Conservation (phyloP, 768 basidiomycete species). For the Neoboletus magnificus region DNA sequence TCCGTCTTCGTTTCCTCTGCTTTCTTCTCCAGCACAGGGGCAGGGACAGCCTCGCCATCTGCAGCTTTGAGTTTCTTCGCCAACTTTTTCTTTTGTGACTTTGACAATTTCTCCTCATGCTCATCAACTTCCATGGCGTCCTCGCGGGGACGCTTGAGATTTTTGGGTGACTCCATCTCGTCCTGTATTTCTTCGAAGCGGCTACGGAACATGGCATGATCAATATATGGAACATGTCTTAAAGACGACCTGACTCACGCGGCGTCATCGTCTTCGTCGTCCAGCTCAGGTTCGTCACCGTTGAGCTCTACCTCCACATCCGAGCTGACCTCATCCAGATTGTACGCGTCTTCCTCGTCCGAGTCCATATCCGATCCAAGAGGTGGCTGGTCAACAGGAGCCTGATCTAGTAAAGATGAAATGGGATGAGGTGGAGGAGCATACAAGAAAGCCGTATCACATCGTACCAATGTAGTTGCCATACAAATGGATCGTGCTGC, state of each 20-base stretch:
- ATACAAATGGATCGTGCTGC: slow-evolving; percentile 69
- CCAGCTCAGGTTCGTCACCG: slow-evolving; percentile 55
- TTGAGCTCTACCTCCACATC: slow-evolving; percentile 81
- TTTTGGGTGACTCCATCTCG: slow-evolving; percentile 34
- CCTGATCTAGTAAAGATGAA: slow-evolving; percentile 54
- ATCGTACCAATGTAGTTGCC: slow-evolving; percentile 78
- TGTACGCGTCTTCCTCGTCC: slow-evolving; percentile 51
- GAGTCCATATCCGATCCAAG: slow-evolving; percentile 50
- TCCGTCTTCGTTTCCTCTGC: slow-evolving; percentile 37
- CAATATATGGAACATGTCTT: not conserved
- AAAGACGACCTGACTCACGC: slow-evolving; percentile 35
- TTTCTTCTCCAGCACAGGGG: slow-evolving; percentile 21
- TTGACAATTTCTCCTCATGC: slow-evolving; percentile 39
- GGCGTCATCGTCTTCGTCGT: slow-evolving; percentile 40
- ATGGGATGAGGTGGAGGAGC: not conserved
- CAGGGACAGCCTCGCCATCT: slow-evolving; percentile 42
- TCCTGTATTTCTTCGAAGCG: slow-evolving; percentile 73
- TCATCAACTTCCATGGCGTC: slow-evolving; percentile 46
- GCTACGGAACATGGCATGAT: slow-evolving; percentile 19
- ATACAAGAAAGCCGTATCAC: not conserved
- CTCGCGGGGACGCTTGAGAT: slow-evolving; percentile 69
- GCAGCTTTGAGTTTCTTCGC: slow-evolving; percentile 74
- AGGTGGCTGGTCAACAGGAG: slow-evolving; percentile 45
- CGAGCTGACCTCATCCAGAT: slow-evolving; percentile 74
- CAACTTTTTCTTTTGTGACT: slow-evolving; percentile 56